Conservation (phyloP, 1,284 basidiomycete genomes). For the Moniliophthora roreri region DNA sequence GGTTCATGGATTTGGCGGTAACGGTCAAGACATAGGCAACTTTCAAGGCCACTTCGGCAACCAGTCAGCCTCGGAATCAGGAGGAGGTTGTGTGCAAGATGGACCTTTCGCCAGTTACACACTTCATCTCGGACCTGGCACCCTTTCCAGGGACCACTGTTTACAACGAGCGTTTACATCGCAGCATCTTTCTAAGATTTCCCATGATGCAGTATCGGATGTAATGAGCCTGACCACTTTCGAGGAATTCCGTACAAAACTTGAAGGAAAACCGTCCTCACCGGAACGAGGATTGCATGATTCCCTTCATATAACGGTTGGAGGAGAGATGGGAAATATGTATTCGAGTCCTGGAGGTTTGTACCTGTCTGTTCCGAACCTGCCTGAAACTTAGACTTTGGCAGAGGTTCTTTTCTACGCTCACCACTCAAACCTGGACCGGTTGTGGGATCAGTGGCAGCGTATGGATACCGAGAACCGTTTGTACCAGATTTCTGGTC, state of each 20-base stretch:
- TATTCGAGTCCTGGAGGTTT: too few species aligned
- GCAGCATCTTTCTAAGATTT: slow-evolving; percentile 19
- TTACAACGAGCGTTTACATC: slow-evolving; percentile 31
- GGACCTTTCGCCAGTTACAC: slow-evolving; percentile 31
- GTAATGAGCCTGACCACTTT: slow-evolving; percentile 25
- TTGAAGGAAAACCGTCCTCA: slow-evolving; percentile 26
- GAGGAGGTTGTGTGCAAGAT: too few species aligned
- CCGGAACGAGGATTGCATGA: neutral
- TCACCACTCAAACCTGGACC: slow-evolving; percentile 19
- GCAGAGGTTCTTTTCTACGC: slow-evolving; percentile 15
- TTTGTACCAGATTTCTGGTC: slow-evolving; percentile 15
- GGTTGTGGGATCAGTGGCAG: slow-evolving; percentile 19
- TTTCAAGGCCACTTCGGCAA: too few species aligned
- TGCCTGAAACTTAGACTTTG: neutral
- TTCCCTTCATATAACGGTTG: too few species aligned
- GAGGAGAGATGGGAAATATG: too few species aligned
- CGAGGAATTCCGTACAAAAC: slow-evolving; percentile 31
- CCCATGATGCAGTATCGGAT: slow-evolving; percentile 20
- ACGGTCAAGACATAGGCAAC: too few species aligned
- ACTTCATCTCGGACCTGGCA: slow-evolving; percentile 33
- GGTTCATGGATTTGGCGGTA: too few species aligned
- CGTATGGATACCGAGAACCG: slow-evolving; percentile 1
- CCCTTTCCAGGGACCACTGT: slow-evolving; percentile 28
- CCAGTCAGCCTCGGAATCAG: too few species aligned
- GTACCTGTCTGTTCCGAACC: too few species aligned